Percentiles rank a stretch among this genome's conserved stretches.
Conservation (phyloP, 2,329 filamentous ascomycete genomes). For the Delphinella strobiligena region DNA sequence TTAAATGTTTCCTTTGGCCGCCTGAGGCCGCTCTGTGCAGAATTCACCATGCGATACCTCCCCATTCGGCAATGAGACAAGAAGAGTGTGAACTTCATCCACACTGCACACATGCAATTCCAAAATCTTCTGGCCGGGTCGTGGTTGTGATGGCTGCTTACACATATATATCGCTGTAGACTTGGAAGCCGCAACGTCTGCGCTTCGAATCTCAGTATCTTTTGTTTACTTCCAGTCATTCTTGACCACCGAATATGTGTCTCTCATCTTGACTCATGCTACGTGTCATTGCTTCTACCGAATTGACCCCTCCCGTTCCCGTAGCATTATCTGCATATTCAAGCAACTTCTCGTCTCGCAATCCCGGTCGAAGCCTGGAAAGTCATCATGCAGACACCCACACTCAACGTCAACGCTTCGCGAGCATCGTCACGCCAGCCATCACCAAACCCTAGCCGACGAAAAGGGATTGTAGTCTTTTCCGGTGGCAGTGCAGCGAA, state of each 20-base stretch:
- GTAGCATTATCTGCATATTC: no score
- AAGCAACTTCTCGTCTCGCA: no score
- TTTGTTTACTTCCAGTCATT: background rate
- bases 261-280: slow-evolving; percentile 1
- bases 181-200: background rate
- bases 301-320: no score
- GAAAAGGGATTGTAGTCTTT: slow-evolving; percentile 64
- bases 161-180: background rate
- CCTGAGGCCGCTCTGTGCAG: no score
- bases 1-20: no score
- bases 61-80: no score
- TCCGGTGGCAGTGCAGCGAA: slow-evolving; percentile 93
- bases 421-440: slow-evolving; percentile 8
- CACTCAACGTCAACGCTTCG: slow-evolving; percentile 6
- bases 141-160: background rate
- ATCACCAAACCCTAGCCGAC: slow-evolving; percentile 13
- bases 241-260: background rate
- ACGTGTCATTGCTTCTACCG: no score
- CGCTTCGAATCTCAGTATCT: background rate
- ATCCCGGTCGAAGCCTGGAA: no score
- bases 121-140: background rate
- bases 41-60: no score
- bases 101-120: background rate
- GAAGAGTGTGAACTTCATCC: no score
- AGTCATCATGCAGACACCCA: no score